phyloP scores from a whole-genome alignment of 2,329 filamentous ascomycete species.

The Colletotrichum viniferum region DNA sequence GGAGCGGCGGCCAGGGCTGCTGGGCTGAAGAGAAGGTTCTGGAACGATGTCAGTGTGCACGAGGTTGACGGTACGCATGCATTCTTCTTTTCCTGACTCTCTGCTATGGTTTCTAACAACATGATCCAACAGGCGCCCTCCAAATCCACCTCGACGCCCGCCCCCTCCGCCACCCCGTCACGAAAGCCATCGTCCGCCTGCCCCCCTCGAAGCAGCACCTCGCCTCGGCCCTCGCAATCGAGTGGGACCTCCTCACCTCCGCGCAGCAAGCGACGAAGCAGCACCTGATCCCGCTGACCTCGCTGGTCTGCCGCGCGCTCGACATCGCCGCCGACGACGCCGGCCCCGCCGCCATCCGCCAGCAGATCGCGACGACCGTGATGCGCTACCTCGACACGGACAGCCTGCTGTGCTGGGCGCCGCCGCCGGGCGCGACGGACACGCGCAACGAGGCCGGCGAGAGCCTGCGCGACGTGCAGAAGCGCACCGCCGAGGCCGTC shows the following conservation, averaged over 20 bases:
- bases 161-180: constrained; percentile 77
- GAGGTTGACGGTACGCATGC: constrained; percentile 63
- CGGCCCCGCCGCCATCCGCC: constrained; percentile 57
- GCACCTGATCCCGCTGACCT: constrained; percentile 90
- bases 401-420: constrained; percentile 87
- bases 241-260: constrained; percentile 88
- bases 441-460: constrained; percentile 52
- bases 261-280: constrained; percentile 83
- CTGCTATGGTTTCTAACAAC: neutral
- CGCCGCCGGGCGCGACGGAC: constrained; percentile 54
- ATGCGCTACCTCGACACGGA: constrained; percentile 93
- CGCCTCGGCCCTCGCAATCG: constrained; percentile 83
- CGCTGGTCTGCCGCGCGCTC: constrained; percentile 79
- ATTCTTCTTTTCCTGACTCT: neutral
- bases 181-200: constrained; percentile 73
- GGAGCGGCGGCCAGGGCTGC: constrained; percentile 40
- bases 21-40: constrained; percentile 75
- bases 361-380: constrained; percentile 68
- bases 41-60: constrained; percentile 80
- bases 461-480: constrained; percentile 75
- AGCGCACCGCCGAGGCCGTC: constrained; percentile 70
- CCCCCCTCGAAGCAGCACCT: constrained; percentile 80
- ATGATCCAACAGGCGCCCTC: constrained; percentile 39
- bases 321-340: constrained; percentile 77
- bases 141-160: constrained; percentile 78